Evolutionary conservation across 768 basidiomycete species (phyloP).

Genomic region (Steccherinum ochraceum): DNA sequence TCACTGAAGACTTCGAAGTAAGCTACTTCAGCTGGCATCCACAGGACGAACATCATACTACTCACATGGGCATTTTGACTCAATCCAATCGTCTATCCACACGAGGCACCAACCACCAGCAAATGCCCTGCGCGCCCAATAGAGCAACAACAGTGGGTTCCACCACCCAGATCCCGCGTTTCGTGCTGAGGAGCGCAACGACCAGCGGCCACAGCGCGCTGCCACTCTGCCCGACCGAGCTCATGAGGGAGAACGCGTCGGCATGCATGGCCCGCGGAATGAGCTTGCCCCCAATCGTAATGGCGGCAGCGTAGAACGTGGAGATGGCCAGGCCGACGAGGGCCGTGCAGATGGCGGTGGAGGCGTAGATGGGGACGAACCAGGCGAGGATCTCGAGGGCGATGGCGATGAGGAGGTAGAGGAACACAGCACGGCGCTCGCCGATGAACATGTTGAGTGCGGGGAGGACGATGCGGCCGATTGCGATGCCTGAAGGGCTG

Average conservation of each 20-base stretch:
- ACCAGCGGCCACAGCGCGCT: conserved; percentile 24
- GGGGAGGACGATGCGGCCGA: conserved; percentile 22
- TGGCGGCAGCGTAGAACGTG: conserved; percentile 23
- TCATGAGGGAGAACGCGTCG: conserved; percentile 23
- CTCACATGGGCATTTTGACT: too few species aligned
- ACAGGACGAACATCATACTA: too few species aligned
- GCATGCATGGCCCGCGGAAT: conserved; percentile 23
- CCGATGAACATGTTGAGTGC: conserved; percentile 21
- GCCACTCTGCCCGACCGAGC: conserved; percentile 23
- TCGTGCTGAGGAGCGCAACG: conserved; percentile 22
- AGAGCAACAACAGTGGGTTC: conserved; percentile 23
- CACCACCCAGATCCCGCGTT: conserved; percentile 24
- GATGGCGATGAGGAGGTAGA: conserved; percentile 22
- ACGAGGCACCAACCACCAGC: conserved; percentile 20
- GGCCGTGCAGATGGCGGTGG: conserved; percentile 23
- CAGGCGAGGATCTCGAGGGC: conserved; percentile 22
- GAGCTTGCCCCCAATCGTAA: conserved; percentile 17
- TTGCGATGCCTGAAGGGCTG: conserved; percentile 17
- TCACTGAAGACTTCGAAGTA: too few species aligned
- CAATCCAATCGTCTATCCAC: conserved; percentile 9
- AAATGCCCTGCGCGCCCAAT: conserved; percentile 19
- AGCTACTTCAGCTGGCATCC: too few species aligned
- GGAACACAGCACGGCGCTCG: conserved; percentile 22
- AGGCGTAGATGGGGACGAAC: conserved; percentile 18
- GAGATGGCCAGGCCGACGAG: conserved; percentile 25